Percentiles rank a stretch among this genome's conserved stretches.
phyloP scores from a whole-genome alignment of 2,329 filamentous ascomycete species.

The Aspergillus fischeri region DNA sequence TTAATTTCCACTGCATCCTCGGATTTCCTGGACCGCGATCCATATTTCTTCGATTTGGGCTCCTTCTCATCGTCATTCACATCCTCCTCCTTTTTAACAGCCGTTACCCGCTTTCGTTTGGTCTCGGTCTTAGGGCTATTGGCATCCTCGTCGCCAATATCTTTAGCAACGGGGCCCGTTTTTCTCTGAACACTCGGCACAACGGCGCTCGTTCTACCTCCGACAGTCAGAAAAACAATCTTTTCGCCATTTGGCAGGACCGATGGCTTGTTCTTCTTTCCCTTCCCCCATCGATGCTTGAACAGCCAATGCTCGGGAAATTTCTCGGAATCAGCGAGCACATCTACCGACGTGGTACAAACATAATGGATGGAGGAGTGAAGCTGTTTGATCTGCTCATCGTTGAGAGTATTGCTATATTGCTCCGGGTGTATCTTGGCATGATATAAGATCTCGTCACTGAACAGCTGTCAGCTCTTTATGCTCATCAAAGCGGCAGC shows the following conservation, averaged over 20 bases:
- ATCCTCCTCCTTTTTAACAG: slow-evolving; percentile 23
- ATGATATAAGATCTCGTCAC: slow-evolving; percentile 87
- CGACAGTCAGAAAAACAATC: slow-evolving; percentile 82
- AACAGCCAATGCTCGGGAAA: slow-evolving; percentile 90
- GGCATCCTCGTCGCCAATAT: slow-evolving; percentile 35
- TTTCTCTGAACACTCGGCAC: slow-evolving; percentile 86
- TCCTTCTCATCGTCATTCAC: slow-evolving; percentile 17
- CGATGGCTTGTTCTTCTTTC: slow-evolving; percentile 65
- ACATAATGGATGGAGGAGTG: slow-evolving; percentile 72
- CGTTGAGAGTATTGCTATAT: slow-evolving; percentile 76
- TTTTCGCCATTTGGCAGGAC: slow-evolving; percentile 78
- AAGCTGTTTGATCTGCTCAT: slow-evolving; percentile 66
- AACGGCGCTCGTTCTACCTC: slow-evolving; percentile 84
- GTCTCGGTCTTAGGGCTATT: slow-evolving; percentile 17
- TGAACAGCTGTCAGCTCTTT: slow-evolving; percentile 19
- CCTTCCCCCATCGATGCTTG: slow-evolving; percentile 84
- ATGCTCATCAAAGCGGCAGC: not conserved
- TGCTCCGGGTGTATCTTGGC: slow-evolving; percentile 88
- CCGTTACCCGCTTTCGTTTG: slow-evolving; percentile 31
- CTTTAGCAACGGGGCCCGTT: slow-evolving; percentile 56
- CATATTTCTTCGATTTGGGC: slow-evolving; percentile 22
- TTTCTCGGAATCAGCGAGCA: slow-evolving; percentile 73
- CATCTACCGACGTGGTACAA: slow-evolving; percentile 72
- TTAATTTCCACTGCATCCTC: slow-evolving; percentile 20
- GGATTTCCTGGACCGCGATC: slow-evolving; percentile 16